These are phyloP conservation scores for Rhizopogon sp. DNA, from an alignment of 768 basidiomycete species.

Conservation along the genomic window DNA sequence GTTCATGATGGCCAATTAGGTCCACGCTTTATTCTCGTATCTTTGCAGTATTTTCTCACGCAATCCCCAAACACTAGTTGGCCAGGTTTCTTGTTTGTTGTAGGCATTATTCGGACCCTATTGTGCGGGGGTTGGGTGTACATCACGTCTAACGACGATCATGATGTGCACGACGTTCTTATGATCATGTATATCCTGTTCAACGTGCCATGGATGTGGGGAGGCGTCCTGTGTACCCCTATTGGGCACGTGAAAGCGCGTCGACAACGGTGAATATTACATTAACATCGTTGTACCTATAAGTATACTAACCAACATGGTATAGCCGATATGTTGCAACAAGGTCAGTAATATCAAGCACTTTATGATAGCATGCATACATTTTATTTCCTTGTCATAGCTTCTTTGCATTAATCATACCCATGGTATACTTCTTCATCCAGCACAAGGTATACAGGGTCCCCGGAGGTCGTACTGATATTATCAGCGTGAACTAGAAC, in stretches of 20 bases:
- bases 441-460: constrained; percentile 78
- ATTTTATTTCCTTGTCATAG: constrained; percentile 29
- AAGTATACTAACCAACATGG: background rate
- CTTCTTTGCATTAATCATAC: constrained; percentile 67
- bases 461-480: constrained; percentile 60
- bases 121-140: constrained; percentile 92
- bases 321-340: constrained; percentile 49
- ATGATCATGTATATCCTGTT: constrained; percentile 86
- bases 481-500: background rate
- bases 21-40: constrained; percentile 68
- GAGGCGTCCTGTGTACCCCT: constrained; percentile 57
- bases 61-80: constrained; percentile 36
- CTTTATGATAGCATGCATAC: background rate
- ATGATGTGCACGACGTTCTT: constrained; percentile 78
- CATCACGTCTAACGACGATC: constrained; percentile 80
- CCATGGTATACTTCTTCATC: constrained; percentile 79
- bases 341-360: constrained; percentile 33
- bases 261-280: constrained; percentile 43
- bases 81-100: constrained; percentile 48
- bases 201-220: constrained; percentile 88
- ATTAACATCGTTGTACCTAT: background rate
- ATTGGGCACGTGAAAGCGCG: constrained; percentile 32
- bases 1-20: constrained; percentile 30
- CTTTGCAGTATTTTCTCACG: constrained; percentile 58
- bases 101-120: constrained; percentile 69